These are phyloP conservation scores for Barbarea vulgaris DNA, from an alignment of 345 rosid species.

Conservation along the genomic window DNA sequence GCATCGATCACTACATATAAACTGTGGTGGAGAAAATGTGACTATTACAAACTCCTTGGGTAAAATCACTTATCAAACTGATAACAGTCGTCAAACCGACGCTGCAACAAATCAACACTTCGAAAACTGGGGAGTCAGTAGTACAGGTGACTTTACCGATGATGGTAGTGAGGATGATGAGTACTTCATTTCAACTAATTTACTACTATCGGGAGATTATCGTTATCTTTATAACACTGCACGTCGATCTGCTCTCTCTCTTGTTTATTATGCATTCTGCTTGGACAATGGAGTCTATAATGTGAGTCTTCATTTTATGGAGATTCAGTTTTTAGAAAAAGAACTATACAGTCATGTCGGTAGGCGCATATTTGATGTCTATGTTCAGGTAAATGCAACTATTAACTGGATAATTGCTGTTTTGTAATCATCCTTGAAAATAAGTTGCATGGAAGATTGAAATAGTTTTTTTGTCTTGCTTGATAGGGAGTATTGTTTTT, in stretches of 20 bases:
- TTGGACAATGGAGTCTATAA: constrained; percentile 56
- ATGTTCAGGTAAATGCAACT: constrained; percentile 58
- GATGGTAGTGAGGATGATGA: too few species aligned
- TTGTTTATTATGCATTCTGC: constrained; percentile 66
- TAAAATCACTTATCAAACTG: constrained; percentile 15
- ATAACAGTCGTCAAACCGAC: background rate
- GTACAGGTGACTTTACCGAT: constrained; percentile 33
- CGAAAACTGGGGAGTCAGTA: constrained; percentile 31
- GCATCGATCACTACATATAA: constrained; percentile 32
- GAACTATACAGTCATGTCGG: constrained; percentile 45
- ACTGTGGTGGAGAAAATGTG: constrained; percentile 37
- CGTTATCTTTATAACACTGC: constrained; percentile 47
- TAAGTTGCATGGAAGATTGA: too few species aligned
- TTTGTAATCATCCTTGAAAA: too few species aligned
- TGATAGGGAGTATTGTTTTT: constrained; percentile 28
- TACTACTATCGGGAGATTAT: background rate
- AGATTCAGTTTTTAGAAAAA: constrained; percentile 54
- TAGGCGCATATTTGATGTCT: constrained; percentile 60
- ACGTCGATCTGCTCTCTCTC: constrained; percentile 62
- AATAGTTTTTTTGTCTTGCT: background rate
- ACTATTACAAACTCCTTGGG: background rate
- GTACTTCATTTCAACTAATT: background rate
- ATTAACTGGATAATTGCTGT: too few species aligned
- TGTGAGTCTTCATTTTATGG: constrained; percentile 62
- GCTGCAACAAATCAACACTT: background rate